These are phyloP conservation scores for Albizia julibrissin DNA, from an alignment of 306 rosid genomes.

Conservation along the genomic window DNA sequence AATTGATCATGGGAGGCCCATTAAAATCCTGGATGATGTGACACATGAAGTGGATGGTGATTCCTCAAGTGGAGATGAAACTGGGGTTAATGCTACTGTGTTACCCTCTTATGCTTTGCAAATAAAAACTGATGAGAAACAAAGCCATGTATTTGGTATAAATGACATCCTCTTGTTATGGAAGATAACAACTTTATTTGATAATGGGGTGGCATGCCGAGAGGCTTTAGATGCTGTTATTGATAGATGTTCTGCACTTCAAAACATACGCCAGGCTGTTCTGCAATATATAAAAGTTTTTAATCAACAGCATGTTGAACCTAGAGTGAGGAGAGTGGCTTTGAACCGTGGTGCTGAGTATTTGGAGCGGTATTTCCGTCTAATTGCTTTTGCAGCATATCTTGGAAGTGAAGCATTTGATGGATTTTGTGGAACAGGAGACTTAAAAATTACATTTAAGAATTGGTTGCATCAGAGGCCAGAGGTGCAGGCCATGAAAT, in stretches of 20 bases:
- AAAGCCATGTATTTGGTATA: conserved; percentile 74
- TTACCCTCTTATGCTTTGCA: conserved; percentile 38
- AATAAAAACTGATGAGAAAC: conserved; percentile 49
- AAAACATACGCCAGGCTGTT: conserved; percentile 91
- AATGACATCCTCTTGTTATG: conserved; percentile 85
- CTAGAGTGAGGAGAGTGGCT: conserved; percentile 89
- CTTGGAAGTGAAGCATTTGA: conserved; percentile 94
- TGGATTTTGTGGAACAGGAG: conserved; percentile 78
- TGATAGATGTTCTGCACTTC: conserved; percentile 90
- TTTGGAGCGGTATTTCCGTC: conserved; percentile 86
- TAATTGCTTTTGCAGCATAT: conserved; percentile 94
- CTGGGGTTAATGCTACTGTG: conserved; percentile 43
- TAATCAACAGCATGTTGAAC: conserved; percentile 88
- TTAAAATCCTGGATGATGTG: conserved; percentile 62
- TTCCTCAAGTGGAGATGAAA: conserved; percentile 74
- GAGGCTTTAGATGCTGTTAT: conserved; percentile 89
- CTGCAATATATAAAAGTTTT: conserved; percentile 71
- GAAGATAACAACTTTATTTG: conserved; percentile 87
- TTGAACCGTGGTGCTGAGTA: conserved; percentile 88
- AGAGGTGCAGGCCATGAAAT: conserved; percentile 91
- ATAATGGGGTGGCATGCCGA: conserved; percentile 86
- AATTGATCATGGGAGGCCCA: conserved; percentile 79
- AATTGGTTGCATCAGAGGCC: conserved; percentile 83
- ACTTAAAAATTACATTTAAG: conserved; percentile 73
- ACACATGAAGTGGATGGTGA: conserved; percentile 55